These are phyloP conservation scores for Cerioporus squamosus DNA, from an alignment of 1,284 basidiomycete genomes.

Conservation along the genomic window DNA sequence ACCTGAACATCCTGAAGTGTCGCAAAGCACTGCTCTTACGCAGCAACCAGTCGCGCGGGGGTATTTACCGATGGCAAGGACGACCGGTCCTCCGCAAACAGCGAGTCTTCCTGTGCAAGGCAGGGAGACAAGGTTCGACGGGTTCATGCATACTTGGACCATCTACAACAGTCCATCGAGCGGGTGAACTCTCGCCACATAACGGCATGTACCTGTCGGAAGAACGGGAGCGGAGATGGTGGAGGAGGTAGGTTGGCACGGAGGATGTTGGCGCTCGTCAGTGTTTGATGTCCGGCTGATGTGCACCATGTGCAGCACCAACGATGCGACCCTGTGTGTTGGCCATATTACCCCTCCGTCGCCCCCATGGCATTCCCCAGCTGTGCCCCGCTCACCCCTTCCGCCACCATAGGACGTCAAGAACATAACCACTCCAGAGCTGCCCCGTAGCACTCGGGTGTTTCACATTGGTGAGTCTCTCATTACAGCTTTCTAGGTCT, in stretches of 20 bases:
- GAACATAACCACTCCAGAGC: conserved; percentile 2
- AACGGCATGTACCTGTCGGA: background rate
- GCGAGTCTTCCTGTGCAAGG: no score
- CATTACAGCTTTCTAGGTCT: no score
- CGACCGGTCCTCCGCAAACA: no score
- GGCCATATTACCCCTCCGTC: background rate
- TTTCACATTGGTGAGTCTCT: conserved; percentile 5
- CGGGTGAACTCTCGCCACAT: background rate
- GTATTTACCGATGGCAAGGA: no score
- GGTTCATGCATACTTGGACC: no score
- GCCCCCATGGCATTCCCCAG: background rate
- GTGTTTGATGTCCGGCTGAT: conserved; percentile 7
- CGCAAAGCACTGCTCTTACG: no score
- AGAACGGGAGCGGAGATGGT: background rate
- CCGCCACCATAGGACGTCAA: conserved; percentile 3
- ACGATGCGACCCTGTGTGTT: background rate
- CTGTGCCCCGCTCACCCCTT: conserved; percentile 3
- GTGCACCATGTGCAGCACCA: conserved; percentile 10
- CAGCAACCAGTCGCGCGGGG: no score
- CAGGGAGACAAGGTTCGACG: no score
- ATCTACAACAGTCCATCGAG: no score
- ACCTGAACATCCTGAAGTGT: background rate
- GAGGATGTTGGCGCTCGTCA: background rate
- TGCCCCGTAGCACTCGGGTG: conserved; percentile 6
- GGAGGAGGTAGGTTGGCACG: background rate